phyloP scores from a whole-genome alignment of 2,329 filamentous ascomycete species.

The Teratosphaeria nubilosa region DNA sequence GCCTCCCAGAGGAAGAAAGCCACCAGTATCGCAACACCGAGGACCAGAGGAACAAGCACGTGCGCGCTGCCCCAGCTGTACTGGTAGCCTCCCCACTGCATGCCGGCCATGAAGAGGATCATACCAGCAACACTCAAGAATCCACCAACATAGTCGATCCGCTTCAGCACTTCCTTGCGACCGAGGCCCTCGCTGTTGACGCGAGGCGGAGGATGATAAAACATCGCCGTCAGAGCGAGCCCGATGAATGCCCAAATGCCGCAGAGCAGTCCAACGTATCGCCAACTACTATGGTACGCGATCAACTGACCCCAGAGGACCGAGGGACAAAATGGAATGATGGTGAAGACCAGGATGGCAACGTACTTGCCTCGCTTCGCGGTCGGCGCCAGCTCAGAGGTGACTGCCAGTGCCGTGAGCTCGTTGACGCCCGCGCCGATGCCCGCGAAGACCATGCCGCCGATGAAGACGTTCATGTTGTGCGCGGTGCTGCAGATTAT shows the following conservation, averaged over 20 bases:
- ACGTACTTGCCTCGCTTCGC: slow-evolving; percentile 55
- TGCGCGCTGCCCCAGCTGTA: slow-evolving; percentile 24
- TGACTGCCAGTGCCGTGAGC: slow-evolving; percentile 57
- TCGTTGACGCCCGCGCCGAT: slow-evolving; percentile 59
- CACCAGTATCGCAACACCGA: slow-evolving; percentile 21
- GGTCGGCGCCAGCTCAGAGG: slow-evolving; percentile 57
- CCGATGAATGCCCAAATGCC: slow-evolving; percentile 43
- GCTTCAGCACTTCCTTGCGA: slow-evolving; percentile 30
- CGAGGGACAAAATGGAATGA: slow-evolving; percentile 52
- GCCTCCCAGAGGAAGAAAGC: slow-evolving; percentile 25
- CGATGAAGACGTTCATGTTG: slow-evolving; percentile 52
- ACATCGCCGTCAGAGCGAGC: slow-evolving; percentile 40
- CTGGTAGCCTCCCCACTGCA: slow-evolving; percentile 19
- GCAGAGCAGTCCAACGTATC: slow-evolving; percentile 45
- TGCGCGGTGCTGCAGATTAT: slow-evolving; percentile 49
- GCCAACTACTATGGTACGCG: slow-evolving; percentile 37
- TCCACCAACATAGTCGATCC: slow-evolving; percentile 44
- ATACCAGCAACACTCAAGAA: slow-evolving; percentile 41
- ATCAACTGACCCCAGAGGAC: slow-evolving; percentile 53
- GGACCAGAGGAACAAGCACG: slow-evolving; percentile 24
- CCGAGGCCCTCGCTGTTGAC: slow-evolving; percentile 34
- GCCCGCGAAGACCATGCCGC: slow-evolving; percentile 52
- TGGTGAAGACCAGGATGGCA: slow-evolving; percentile 49
- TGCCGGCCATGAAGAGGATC: slow-evolving; percentile 39
- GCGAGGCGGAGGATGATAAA: slow-evolving; percentile 45